Evolutionary conservation across 2,329 filamentous ascomycete species (phyloP).

Genomic region (Colletotrichum navitas): DNA sequence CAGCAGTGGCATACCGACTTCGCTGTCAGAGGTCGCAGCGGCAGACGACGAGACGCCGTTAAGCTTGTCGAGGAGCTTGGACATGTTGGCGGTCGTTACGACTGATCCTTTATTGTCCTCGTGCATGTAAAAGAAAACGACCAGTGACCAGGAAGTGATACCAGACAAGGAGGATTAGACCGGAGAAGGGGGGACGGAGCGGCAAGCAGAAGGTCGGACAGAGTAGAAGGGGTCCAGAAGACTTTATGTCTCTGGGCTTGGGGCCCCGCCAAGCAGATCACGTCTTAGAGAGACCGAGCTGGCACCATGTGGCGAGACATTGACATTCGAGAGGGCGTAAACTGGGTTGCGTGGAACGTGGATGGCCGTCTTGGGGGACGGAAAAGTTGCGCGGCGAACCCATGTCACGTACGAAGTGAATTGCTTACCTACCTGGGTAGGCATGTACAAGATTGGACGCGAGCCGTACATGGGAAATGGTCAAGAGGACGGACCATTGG

Average conservation of each 20-base stretch:
- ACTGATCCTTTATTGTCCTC: background rate
- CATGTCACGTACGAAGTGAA: background rate
- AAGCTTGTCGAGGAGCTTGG: slow-evolving; percentile 31
- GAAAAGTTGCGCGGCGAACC: slow-evolving; percentile 5
- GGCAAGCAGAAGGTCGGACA: background rate
- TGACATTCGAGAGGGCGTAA: slow-evolving; percentile 1
- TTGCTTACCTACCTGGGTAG: background rate
- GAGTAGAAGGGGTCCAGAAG: slow-evolving; percentile 24
- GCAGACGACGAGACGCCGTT: slow-evolving; percentile 24
- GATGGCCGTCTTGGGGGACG: slow-evolving; percentile 15
- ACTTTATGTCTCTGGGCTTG: slow-evolving; percentile 29
- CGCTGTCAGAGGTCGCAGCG: slow-evolving; percentile 38
- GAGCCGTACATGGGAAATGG: background rate
- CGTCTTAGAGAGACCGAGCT: slow-evolving; percentile 34
- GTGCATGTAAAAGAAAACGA: background rate
- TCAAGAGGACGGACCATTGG: background rate
- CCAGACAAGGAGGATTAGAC: background rate
- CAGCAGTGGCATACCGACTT: slow-evolving; percentile 34
- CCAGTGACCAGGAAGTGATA: slow-evolving; percentile 13
- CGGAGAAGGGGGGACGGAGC: slow-evolving; percentile 21
- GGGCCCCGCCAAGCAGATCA: slow-evolving; percentile 40
- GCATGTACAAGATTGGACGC: no score
- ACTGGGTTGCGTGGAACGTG: background rate
- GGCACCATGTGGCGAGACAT: slow-evolving; percentile 39
- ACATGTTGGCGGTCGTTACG: slow-evolving; percentile 22